phyloP scores from a whole-genome alignment of 1,139 yeast genomes.

The Eremothecium coryli region DNA sequence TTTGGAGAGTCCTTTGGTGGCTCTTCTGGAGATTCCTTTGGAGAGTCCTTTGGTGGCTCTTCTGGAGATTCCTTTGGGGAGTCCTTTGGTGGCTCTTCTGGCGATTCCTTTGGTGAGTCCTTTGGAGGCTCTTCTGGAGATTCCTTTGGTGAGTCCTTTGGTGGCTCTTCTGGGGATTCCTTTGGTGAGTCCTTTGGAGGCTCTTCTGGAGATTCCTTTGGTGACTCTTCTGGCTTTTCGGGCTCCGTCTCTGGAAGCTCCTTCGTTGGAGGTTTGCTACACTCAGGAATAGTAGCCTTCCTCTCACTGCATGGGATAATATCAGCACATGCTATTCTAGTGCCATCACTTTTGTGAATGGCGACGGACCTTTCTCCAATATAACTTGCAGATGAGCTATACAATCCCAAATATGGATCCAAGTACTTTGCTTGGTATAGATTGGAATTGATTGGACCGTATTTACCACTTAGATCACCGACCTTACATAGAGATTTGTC shows the following conservation, averaged over 20 bases:
- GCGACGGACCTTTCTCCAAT: constrained; percentile 46
- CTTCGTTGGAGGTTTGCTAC: constrained; percentile 2
- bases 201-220: constrained; percentile 3
- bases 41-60: constrained; percentile 2
- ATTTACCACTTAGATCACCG: constrained; percentile 58
- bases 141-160: neutral
- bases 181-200: neutral
- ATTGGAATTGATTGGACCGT: constrained; percentile 48
- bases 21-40: constrained; percentile 1
- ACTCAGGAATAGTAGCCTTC: constrained; percentile 5
- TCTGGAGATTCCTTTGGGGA: constrained; percentile 5
- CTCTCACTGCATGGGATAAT: constrained; percentile 23
- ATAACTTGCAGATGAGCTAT: constrained; percentile 39
- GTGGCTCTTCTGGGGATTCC: constrained; percentile 1
- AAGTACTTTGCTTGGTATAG: constrained; percentile 44
- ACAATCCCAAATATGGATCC: constrained; percentile 47
- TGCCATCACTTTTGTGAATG: constrained; percentile 42
- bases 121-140: constrained; percentile 1
- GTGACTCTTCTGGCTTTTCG: constrained; percentile 1
- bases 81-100: constrained; percentile 1
- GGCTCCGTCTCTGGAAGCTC: neutral
- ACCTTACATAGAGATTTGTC: constrained; percentile 48
- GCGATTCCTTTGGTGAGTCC: constrained; percentile 2
- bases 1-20: neutral
- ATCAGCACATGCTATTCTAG: constrained; percentile 52